Percentiles rank a stretch among this genome's conserved stretches.
Evolutionary conservation across 805 yeast genomes (phyloP).

Genomic region (Starmerella bacillaris): DNA sequence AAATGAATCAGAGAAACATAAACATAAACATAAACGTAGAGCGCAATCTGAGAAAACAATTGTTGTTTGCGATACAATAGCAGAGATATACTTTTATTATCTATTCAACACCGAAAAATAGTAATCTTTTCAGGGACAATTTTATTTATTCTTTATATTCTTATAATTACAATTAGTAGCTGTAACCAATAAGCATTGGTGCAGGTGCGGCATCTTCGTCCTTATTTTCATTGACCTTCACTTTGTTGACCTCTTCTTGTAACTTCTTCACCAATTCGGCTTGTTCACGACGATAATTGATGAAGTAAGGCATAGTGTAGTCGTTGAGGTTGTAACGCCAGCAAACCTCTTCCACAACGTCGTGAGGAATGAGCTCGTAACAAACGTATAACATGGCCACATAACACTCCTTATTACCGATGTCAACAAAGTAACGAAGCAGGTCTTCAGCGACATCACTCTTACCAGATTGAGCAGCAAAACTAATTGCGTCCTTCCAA

Average conservation of each 20-base stretch:
- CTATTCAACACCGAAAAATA: not conserved
- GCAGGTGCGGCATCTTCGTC: constrained; percentile 47
- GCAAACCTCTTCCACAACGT: constrained; percentile 69
- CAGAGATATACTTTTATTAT: constrained; percentile 1
- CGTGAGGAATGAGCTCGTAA: constrained; percentile 62
- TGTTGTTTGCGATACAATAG: too few relatives aligned
- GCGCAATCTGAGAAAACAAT: too few relatives aligned
- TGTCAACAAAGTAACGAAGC: constrained; percentile 80
- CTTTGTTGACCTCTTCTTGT: constrained; percentile 53
- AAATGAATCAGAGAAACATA: too few relatives aligned
- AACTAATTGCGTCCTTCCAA: constrained; percentile 86
- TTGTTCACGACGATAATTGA: constrained; percentile 69
- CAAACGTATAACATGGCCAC: constrained; percentile 76
- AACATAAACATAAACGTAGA: too few relatives aligned
- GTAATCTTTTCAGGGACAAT: too few relatives aligned
- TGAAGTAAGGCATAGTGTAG: constrained; percentile 80
- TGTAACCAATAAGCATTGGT: constrained; percentile 38
- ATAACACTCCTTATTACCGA: constrained; percentile 90
- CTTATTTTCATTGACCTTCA: constrained; percentile 31
- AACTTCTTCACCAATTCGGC: constrained; percentile 46
- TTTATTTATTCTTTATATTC: too few relatives aligned
- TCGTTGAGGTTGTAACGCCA: constrained; percentile 79
- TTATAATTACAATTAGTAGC: constrained; percentile 10
- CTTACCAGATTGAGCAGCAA: constrained; percentile 69
- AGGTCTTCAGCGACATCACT: constrained; percentile 74